Base-by-base conservation (phyloP, 805 yeast genomes). In the Candida pseudoglaebosa region DNA sequence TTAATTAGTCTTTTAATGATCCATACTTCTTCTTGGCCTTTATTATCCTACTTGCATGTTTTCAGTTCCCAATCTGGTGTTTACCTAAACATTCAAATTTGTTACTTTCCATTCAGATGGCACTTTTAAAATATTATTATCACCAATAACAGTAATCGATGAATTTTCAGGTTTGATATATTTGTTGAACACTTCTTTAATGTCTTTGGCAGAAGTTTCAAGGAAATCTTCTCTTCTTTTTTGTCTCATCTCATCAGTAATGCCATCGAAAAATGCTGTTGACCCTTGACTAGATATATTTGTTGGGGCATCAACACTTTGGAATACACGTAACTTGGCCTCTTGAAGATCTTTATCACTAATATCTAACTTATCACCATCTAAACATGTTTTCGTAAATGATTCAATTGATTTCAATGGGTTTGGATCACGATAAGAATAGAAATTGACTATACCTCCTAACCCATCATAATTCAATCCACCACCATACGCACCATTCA, bases 401-500 rank as follows among this genome's bases (percentile, higher is more conserved):
- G 84, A 75, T 2, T 67, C 61, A 8, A 86, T 57, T 2, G 96
- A 83, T 46, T 78, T 76, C 28, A 73, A 55, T 1, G 96, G 87
- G 46, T 86, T 82, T 13, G 99, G 99, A 59, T 93, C 99, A 49
- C 99, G 75, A 66, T 91, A 93, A 0, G 98, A 89, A 62, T 84
- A 93, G 63, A 73, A 88, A 24, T 84, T 75, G 52, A 91, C 78
- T 2, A 81, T 51, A 0, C 97, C 98, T 36, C 84, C 87, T 16
- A 86, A 56, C 0, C 91, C 88, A 56, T 82, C 85, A 57, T 82
- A 93, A 5, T 76, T 65, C 4, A 95, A 84, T 3, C 99, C 99
- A 4, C 96, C 98, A 5, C 99, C 99, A 56, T 93, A 93, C 0
- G 99, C 99, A 42, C 99, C 99, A 41, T 96, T 96, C 53, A 91